Conservation (phyloP, 169 alveolate genomes). For the Plasmodium knowlesi region DNA sequence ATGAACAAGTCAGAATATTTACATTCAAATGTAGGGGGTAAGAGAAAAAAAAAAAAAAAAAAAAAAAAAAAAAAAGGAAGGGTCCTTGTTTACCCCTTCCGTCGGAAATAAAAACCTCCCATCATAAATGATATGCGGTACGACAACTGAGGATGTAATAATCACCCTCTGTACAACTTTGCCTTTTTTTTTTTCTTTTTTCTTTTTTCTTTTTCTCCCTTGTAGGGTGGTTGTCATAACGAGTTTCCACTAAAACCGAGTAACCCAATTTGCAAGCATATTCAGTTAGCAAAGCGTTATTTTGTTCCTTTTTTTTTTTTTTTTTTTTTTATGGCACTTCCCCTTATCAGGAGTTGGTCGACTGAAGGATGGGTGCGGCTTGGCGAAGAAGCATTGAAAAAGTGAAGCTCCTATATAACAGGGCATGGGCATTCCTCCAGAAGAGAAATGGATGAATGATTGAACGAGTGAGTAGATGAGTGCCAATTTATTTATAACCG, state of each 20-base stretch:
- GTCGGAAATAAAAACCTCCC: not conserved
- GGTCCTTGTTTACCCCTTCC: not conserved
- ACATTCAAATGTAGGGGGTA: not conserved
- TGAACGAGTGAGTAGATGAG: not conserved
- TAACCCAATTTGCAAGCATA: not conserved
- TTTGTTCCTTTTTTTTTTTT: not conserved
- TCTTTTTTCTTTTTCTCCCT: not conserved
- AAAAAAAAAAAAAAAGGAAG: not conserved
- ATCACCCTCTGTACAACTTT: not conserved
- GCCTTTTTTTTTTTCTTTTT: not conserved
- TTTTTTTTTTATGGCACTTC: not conserved
- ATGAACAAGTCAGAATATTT: conserved; percentile 5
- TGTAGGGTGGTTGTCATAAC: not conserved
- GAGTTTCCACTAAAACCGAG: not conserved
- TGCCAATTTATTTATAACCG: not conserved
- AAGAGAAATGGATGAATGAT: not conserved
- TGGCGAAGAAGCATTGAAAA: not conserved
- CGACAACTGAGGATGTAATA: not conserved
- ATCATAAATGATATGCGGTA: not conserved
- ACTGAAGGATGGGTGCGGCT: not conserved
- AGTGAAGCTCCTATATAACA: not conserved
- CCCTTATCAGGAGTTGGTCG: not conserved
- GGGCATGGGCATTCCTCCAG: not conserved
- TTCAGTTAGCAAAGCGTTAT: not conserved
- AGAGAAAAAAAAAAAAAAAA: not conserved